These are phyloP conservation scores for Fraxinus baroniana DNA, from an alignment of 305 asterid genomes.

Conservation along the genomic window DNA sequence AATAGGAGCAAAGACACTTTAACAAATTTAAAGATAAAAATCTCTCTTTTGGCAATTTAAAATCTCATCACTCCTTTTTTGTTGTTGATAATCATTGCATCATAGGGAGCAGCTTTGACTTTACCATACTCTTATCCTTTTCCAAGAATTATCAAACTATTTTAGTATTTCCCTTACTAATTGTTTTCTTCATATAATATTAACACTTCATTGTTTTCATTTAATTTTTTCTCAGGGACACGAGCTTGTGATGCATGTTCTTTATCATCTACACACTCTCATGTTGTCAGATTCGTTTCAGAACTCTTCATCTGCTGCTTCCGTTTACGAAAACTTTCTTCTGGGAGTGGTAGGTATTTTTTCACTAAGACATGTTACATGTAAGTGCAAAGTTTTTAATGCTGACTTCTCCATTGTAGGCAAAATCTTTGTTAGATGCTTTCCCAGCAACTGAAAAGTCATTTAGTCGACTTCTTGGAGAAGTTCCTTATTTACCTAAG, in stretches of 20 bases:
- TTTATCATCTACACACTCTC: slow-evolving; percentile 74
- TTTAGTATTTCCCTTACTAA: slow-evolving; percentile 10
- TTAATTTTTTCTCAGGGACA: slow-evolving; percentile 62
- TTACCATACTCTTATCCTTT: background rate
- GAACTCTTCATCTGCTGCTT: slow-evolving; percentile 52
- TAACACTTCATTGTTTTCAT: slow-evolving; percentile 20
- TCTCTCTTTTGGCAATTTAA: background rate
- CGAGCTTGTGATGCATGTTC: slow-evolving; percentile 87
- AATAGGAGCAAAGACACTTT: background rate
- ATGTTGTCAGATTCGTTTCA: slow-evolving; percentile 55
- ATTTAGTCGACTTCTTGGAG: slow-evolving; percentile 90
- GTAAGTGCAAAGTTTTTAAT: slow-evolving; percentile 25
- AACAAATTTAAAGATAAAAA: background rate
- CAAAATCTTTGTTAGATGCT: slow-evolving; percentile 62
- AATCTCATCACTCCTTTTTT: background rate
- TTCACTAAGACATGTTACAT: slow-evolving; percentile 9
- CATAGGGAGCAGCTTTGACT: background rate
- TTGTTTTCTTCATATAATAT: slow-evolving; percentile 11
- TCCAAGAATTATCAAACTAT: slow-evolving; percentile 8
- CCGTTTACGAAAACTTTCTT: slow-evolving; percentile 74
- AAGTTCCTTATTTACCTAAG: slow-evolving; percentile 85
- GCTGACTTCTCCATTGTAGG: slow-evolving; percentile 53
- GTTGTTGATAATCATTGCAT: background rate
- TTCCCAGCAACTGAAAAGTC: slow-evolving; percentile 95
- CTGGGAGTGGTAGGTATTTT: slow-evolving; percentile 71